Evolutionary conservation across 2,329 filamentous ascomycete genomes (phyloP).

Genomic region (Cladosporium sp.): DNA sequence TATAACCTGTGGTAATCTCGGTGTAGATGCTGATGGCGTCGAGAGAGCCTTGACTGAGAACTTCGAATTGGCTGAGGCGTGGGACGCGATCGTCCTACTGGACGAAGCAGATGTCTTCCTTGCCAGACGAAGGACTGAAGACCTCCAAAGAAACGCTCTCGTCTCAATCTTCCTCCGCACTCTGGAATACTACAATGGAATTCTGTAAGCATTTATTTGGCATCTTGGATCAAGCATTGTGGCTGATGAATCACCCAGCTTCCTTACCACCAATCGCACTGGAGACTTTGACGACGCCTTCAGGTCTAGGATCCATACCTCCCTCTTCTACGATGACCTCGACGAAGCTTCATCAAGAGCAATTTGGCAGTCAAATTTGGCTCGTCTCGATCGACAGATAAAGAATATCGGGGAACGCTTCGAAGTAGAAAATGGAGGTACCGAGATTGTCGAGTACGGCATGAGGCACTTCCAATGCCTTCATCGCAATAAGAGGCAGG

Average conservation of each 20-base stretch:
- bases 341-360: conserved; percentile 20
- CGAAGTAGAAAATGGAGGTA: no score
- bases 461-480: background rate
- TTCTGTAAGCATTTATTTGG: no score
- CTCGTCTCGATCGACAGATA: background rate
- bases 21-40: conserved; percentile 11
- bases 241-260: no score
- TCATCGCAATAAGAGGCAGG: background rate
- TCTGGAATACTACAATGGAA: conserved; percentile 37
- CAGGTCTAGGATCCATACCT: conserved; percentile 32
- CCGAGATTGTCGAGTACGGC: background rate
- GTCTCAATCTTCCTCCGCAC: conserved; percentile 35
- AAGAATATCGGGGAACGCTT: no score
- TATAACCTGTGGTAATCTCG: conserved; percentile 21
- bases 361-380: conserved; percentile 23
- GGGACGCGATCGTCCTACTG: conserved; percentile 33
- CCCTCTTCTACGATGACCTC: conserved; percentile 30
- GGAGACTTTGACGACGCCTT: conserved; percentile 34
- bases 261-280: conserved; percentile 37
- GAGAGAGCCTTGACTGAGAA: conserved; percentile 18
- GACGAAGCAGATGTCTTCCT: conserved; percentile 40
- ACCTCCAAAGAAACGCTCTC: conserved; percentile 24
- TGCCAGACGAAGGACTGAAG: conserved; percentile 17
- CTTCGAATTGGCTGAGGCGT: conserved; percentile 20
- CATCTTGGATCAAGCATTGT: conserved; percentile 30